Base-by-base conservation (phyloP, 2,329 filamentous ascomycete species). In the Tolypocladium capitatum region DNA sequence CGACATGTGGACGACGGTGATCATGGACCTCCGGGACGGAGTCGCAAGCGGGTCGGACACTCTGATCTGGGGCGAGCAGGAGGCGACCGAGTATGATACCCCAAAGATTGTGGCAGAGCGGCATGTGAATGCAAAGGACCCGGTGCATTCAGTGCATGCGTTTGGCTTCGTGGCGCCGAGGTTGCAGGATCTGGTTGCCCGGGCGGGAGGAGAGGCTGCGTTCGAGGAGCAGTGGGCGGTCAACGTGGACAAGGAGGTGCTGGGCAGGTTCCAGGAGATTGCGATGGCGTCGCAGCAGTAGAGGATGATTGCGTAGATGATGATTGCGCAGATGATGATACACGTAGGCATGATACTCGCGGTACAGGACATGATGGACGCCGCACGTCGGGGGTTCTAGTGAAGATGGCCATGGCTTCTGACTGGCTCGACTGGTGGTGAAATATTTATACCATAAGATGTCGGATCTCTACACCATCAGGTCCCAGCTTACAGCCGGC, bases 211-310 rank as follows among this genome's bases (percentile, higher is more conserved):
- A 0, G 75, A 83, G 55, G 70, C 76, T 45, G 66, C 60, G 3
- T 91, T 92, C 61, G 73, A 82, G 60, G 72, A 77, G 48, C 73
- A 82, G 45, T 90, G 82, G 78, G 65, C 80, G 14, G 72, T 72
- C n/a, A 85, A 89, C 52, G 84, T 92, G 27, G 86, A 92, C 62
- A 74, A 73, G 55, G 81, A 89, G 50, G 76, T 90, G 16, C 56
- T 91, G 51, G 69, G 69, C 11, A 76, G 72, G n/a, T 91, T 89
- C 59, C 59, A 60, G 46, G 53, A 55, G 14, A 55, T 67, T 50
- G 56, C 58, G 13, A 56, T 55, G 21, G 53, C 48, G 18, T 54
- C 20, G 5, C 48, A 43, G 36, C 31, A 30, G 16, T 14, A 44
- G 46, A 45, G 31, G 35, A 34, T 32, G 21, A 42, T 20, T 47